Evolutionary conservation across 2,329 filamentous ascomycete genomes (phyloP).

Genomic region (Trichoderma gracile): DNA sequence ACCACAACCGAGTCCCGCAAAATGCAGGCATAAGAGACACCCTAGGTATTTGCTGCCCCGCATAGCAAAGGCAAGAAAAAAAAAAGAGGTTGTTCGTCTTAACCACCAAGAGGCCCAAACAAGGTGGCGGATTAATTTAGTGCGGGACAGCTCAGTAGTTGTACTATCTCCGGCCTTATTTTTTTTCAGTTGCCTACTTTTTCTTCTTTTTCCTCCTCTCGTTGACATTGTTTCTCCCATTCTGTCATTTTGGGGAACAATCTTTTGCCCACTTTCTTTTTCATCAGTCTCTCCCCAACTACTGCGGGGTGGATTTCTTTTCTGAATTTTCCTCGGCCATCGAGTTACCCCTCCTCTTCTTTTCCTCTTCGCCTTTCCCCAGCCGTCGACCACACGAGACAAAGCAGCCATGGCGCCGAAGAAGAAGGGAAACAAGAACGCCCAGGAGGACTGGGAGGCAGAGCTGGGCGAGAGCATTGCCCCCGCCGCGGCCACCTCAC

Average conservation of each 20-base stretch:
- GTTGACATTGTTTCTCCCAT: slow-evolving; percentile 4
- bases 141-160: slow-evolving; percentile 22
- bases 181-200: not conserved
- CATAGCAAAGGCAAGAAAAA: not conserved
- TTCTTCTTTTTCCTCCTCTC: not conserved
- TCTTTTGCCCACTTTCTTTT: slow-evolving; percentile 3
- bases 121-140: slow-evolving; percentile 11
- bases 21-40: not conserved
- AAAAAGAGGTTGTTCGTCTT: not conserved
- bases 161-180: slow-evolving; percentile 16
- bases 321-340: not conserved
- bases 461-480: slow-evolving; percentile 79
- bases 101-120: slow-evolving; percentile 6
- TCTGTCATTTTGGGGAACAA: not conserved
- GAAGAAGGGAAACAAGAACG: slow-evolving; percentile 85
- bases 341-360: not conserved
- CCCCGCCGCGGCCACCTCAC: slow-evolving; percentile 55
- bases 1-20: not conserved
- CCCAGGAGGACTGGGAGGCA: slow-evolving; percentile 90
- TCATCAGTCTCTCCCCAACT: not conserved
- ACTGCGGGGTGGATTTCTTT: slow-evolving; percentile 12
- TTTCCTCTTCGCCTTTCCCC: not conserved
- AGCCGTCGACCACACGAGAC: slow-evolving; percentile 25
- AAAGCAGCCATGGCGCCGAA: slow-evolving; percentile 76
- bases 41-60: slow-evolving; percentile 11